A percentile compares a stretch with the other conserved stretches of the same genome.
phyloP scores from a whole-genome alignment of 208 protist species.

The Herpetomonas tarakana region DNA sequence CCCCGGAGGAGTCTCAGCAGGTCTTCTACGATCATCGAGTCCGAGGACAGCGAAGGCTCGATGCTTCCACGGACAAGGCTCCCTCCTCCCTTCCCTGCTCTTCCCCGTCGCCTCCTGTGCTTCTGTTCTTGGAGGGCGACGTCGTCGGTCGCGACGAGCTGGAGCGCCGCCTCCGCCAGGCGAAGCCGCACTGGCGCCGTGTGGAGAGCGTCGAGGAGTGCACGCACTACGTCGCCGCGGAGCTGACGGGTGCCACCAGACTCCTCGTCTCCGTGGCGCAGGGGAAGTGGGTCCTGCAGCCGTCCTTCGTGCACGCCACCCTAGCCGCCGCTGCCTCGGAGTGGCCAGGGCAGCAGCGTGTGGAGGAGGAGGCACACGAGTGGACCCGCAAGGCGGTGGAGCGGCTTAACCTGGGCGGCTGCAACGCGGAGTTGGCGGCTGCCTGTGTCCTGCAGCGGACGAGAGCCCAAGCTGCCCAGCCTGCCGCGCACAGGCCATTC shows the following conservation, averaged over 20 bases:
- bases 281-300: conserved; percentile 63
- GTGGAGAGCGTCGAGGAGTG: conserved; percentile 45
- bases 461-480: not conserved
- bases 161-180: not conserved
- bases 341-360: not conserved
- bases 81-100: too few species aligned
- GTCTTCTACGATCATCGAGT: conserved; percentile 12
- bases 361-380: conserved; percentile 42
- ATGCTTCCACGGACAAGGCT: conserved; percentile 1
- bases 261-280: conserved; percentile 59
- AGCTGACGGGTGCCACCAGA: conserved; percentile 50
- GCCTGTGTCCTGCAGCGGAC: conserved; percentile 42
- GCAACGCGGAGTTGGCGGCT: conserved; percentile 29
- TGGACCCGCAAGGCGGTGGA: conserved; percentile 38
- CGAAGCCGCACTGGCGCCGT: conserved; percentile 3
- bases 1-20: not conserved
- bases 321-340: not conserved
- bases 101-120: too few species aligned
- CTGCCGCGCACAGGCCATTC: conserved; percentile 24
- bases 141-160: not conserved
- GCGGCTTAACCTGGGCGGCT: conserved; percentile 15
- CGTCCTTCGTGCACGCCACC: conserved; percentile 40
- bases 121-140: not conserved
- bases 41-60: not conserved
- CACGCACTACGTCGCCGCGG: conserved; percentile 71